Conservation (phyloP, 2,329 filamentous ascomycete genomes). For the Colletotrichum sp. region DNA sequence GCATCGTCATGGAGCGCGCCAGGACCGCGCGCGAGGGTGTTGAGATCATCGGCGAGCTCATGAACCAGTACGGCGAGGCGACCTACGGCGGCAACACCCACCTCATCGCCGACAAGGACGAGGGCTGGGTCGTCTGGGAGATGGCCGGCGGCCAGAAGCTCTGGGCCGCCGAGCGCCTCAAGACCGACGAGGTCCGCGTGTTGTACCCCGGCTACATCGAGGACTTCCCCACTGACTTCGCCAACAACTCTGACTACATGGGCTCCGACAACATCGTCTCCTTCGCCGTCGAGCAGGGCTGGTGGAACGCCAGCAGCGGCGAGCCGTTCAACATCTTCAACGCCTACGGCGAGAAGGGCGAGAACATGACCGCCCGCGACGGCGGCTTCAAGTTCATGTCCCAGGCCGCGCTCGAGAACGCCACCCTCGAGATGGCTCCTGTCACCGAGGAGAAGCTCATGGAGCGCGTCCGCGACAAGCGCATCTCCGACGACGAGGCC, state of each 20-base stretch:
- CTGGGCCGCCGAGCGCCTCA: slow-evolving; percentile 31
- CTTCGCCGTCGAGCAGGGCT: slow-evolving; percentile 30
- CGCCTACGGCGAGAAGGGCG: slow-evolving; percentile 27
- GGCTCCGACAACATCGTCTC: slow-evolving; percentile 30
- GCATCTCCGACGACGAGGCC: slow-evolving; percentile 30
- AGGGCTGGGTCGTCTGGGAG: slow-evolving; percentile 34
- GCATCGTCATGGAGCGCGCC: slow-evolving; percentile 44
- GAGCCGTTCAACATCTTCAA: slow-evolving; percentile 32
- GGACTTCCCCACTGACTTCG: slow-evolving; percentile 28
- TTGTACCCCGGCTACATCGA: slow-evolving; percentile 33
- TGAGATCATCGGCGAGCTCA: slow-evolving; percentile 43
- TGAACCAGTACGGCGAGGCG: slow-evolving; percentile 43
- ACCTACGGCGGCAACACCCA: slow-evolving; percentile 48
- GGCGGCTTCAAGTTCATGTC: slow-evolving; percentile 36
- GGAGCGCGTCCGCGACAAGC: slow-evolving; percentile 33
- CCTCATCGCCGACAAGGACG: slow-evolving; percentile 39
- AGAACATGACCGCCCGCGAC: slow-evolving; percentile 25
- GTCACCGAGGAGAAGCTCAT: slow-evolving; percentile 55
- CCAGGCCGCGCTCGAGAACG: slow-evolving; percentile 28
- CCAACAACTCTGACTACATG: slow-evolving; percentile 27
- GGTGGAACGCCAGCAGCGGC: slow-evolving; percentile 27
- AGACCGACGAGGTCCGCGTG: slow-evolving; percentile 27
- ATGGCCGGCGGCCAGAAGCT: slow-evolving; percentile 29
- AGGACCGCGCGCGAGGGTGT: slow-evolving; percentile 44
- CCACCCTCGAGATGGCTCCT: slow-evolving; percentile 44